Percentiles rank a stretch among this genome's conserved stretches.
phyloP scores from a whole-genome alignment of 192 early-diverging fungal species.

The Backusella liffmaniae region DNA sequence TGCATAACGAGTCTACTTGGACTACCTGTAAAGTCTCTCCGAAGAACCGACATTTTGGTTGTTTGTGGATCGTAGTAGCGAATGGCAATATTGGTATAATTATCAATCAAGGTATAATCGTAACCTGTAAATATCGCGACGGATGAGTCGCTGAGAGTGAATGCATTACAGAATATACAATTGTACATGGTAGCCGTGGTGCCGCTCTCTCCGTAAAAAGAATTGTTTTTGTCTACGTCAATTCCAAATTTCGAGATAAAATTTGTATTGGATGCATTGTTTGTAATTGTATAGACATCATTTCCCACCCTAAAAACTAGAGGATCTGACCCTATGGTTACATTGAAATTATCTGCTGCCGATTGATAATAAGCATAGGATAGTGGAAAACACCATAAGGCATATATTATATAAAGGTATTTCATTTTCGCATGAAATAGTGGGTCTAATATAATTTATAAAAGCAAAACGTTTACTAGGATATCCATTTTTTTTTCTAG shows the following conservation, averaged over 20 bases:
- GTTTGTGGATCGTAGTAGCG: not conserved
- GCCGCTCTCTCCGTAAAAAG: not conserved
- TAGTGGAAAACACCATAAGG: not conserved
- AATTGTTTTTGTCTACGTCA: not conserved
- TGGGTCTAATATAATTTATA: not conserved
- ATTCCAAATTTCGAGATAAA: not conserved
- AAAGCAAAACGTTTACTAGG: not conserved
- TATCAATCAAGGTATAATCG: not conserved
- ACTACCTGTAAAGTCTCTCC: not conserved
- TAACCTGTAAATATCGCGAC: not conserved
- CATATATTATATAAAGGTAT: not conserved
- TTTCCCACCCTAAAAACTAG: not conserved
- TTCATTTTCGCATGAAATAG: not conserved
- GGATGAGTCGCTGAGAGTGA: not conserved
- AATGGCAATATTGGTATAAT: not conserved
- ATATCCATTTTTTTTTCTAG: not conserved
- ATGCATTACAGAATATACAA: not conserved
- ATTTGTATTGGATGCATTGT: not conserved
- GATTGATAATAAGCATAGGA: not conserved
- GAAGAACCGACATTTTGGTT: not conserved
- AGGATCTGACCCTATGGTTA: not conserved
- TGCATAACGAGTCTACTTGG: not conserved
- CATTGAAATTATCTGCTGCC: not conserved
- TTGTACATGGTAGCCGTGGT: not conserved
- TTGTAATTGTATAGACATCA: not conserved